A percentile compares a stretch with the other conserved stretches of the same genome.
Conservation (phyloP, 345 rosid species). For the Citrus hindsii region DNA sequence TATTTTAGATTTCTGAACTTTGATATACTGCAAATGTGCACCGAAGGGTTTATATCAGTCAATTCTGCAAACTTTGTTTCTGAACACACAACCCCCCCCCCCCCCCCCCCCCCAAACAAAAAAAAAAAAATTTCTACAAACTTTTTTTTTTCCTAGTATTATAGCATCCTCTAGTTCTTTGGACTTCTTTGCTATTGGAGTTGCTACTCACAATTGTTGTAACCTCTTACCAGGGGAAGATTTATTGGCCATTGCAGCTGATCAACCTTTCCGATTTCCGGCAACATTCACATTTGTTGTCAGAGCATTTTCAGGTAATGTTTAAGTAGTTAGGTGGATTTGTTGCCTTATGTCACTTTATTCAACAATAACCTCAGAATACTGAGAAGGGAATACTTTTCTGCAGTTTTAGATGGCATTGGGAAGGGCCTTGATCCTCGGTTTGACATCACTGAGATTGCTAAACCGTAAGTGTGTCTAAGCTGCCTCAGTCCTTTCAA, state of each 20-base stretch:
- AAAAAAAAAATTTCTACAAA: not conserved
- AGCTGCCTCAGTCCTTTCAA: not conserved
- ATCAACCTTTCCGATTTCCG: constrained; percentile 98
- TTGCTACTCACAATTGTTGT: constrained; percentile 17
- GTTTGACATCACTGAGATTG: constrained; percentile 95
- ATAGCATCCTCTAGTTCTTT: not conserved
- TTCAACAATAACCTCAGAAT: constrained; percentile 14
- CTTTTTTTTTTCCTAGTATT: too few species aligned
- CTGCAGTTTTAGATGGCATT: constrained; percentile 92
- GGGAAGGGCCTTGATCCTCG: constrained; percentile 99
- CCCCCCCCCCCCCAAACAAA: too few species aligned
- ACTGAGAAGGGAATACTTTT: constrained; percentile 1
- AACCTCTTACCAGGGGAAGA: constrained; percentile 77
- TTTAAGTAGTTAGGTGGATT: constrained; percentile 4
- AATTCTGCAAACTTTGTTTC: not conserved
- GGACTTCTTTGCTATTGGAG: not conserved
- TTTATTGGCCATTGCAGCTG: constrained; percentile 89
- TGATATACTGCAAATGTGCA: not conserved
- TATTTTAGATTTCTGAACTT: not conserved
- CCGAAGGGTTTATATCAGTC: not conserved
- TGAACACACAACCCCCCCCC: too few species aligned
- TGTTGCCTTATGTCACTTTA: not conserved
- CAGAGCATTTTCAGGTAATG: constrained; percentile 93
- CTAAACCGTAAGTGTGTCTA: constrained; percentile 77
- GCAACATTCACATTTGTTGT: constrained; percentile 99